Evolutionary conservation across 768 basidiomycete species (phyloP).

Genomic region (Erythrobasidium yunnanense): DNA sequence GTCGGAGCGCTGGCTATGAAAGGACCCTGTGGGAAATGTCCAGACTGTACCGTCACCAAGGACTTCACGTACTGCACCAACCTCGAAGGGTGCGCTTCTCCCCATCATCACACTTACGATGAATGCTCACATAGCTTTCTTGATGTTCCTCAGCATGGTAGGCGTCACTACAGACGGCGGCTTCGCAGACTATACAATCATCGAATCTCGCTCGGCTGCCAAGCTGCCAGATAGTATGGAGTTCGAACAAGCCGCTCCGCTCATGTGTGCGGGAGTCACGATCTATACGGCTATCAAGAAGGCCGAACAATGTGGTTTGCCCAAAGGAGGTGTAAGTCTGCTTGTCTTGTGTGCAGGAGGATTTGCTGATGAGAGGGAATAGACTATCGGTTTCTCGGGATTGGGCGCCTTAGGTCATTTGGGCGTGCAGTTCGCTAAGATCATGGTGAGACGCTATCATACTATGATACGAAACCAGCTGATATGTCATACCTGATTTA

Average conservation of each 20-base stretch:
- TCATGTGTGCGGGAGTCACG: constrained; percentile 24
- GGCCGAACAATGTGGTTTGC: constrained; percentile 11
- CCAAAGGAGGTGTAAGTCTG: neutral
- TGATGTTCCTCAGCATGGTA: neutral
- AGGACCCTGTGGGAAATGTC: constrained; percentile 12
- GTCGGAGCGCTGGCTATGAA: neutral
- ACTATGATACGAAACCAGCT: neutral
- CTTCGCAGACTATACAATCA: constrained; percentile 25
- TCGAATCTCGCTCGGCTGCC: constrained; percentile 1
- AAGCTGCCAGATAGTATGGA: constrained; percentile 22
- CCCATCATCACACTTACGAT: neutral
- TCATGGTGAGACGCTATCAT: constrained; percentile 17
- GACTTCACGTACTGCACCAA: constrained; percentile 16
- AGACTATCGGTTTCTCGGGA: constrained; percentile 20
- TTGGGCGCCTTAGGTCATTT: constrained; percentile 23
- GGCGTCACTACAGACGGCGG: constrained; percentile 26
- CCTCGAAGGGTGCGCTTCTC: neutral
- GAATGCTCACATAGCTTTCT: neutral
- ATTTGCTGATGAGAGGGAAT: neutral
- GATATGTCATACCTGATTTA: neutral
- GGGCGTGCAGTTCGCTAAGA: constrained; percentile 32
- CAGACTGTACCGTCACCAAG: constrained; percentile 13
- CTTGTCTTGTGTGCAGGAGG: neutral
- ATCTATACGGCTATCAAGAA: constrained; percentile 25
- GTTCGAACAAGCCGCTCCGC: constrained; percentile 28